Conservation (phyloP, 306 rosid species). For the Cucurbita pepo region DNA sequence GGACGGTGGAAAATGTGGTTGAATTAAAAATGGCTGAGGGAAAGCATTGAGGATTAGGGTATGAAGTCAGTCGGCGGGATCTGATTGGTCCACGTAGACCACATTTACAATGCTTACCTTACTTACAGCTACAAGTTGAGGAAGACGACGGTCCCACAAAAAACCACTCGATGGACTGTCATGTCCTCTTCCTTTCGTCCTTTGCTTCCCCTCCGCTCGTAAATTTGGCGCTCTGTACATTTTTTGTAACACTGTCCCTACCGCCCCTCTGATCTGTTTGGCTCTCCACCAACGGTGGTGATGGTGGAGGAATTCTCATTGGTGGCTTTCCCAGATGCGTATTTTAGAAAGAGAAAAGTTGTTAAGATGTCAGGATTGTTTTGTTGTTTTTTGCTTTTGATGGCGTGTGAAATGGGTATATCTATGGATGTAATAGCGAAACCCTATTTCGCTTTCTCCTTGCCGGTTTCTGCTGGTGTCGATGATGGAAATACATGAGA, state of each 20-base stretch:
- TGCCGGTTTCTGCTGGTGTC: neutral
- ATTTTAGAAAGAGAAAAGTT: neutral
- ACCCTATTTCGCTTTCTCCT: neutral
- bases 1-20: neutral
- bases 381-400: neutral
- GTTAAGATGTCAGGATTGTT: neutral
- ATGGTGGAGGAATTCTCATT: neutral
- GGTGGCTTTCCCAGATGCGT: neutral
- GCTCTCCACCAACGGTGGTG: neutral
- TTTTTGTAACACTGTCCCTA: neutral
- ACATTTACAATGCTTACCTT: neutral
- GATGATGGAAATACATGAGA: neutral
- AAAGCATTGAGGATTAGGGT: neutral
- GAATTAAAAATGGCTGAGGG: neutral
- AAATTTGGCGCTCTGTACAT: neutral
- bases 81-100: neutral
- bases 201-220: neutral
- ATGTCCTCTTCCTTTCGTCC: neutral
- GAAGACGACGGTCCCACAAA: neutral
- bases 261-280: no score
- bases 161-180: neutral
- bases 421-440: neutral
- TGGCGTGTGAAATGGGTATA: neutral
- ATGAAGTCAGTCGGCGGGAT: neutral
- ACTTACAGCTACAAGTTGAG: neutral